Percentiles rank a stretch among this genome's conserved stretches.
phyloP scores from a whole-genome alignment of 1,284 basidiomycete species.

The Singerocomus inundabilis region DNA sequence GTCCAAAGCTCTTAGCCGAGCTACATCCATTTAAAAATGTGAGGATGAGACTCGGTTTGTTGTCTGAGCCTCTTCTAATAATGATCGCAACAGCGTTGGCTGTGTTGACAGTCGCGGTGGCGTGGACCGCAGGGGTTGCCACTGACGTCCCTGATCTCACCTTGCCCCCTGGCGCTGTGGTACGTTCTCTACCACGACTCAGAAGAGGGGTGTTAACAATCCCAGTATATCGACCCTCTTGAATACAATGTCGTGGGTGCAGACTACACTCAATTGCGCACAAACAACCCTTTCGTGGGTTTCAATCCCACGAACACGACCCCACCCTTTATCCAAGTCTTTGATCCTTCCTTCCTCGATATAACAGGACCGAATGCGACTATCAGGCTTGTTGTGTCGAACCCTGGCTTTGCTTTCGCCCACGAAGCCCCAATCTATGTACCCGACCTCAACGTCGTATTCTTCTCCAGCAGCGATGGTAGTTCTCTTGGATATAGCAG shows the following conservation, averaged over 20 bases:
- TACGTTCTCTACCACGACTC: constrained; percentile 3
- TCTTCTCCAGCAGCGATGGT: constrained; percentile 48
- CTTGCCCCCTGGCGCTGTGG: constrained; percentile 19
- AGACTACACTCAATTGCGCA: constrained; percentile 36
- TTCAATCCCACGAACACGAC: constrained; percentile 48
- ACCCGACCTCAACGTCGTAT: constrained; percentile 57
- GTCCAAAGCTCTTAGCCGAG: too few relatives aligned
- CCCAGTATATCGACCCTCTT: constrained; percentile 42
- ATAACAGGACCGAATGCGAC: constrained; percentile 60
- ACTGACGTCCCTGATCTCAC: neutral
- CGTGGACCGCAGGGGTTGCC: neutral
- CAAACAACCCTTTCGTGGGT: constrained; percentile 35
- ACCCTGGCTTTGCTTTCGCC: constrained; percentile 62
- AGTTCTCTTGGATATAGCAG: constrained; percentile 39
- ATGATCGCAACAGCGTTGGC: neutral
- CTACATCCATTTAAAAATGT: neutral
- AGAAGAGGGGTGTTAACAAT: constrained; percentile 40
- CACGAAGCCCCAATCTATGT: constrained; percentile 74
- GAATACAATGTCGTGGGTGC: constrained; percentile 45
- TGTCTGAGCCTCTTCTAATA: neutral
- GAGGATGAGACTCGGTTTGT: constrained; percentile 1
- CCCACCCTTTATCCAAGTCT: constrained; percentile 69
- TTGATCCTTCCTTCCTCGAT: constrained; percentile 56
- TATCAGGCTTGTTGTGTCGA: constrained; percentile 56
- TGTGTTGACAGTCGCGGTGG: neutral